Base-by-base conservation (phyloP, 805 yeast species). In the Clavispora vitiphila region DNA sequence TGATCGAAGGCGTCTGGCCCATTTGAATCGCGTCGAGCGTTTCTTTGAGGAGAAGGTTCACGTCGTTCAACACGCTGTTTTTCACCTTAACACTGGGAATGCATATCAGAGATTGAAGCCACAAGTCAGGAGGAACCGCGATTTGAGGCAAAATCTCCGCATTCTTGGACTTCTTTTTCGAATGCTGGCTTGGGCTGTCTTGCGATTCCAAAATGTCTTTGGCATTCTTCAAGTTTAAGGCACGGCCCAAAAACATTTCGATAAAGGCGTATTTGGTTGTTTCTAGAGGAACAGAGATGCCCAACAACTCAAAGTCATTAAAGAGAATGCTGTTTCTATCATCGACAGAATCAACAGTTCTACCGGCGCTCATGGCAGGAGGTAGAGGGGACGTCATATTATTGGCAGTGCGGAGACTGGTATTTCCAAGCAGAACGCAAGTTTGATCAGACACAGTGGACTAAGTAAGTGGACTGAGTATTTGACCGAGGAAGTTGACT, bases 91-190 rank as follows among this genome's bases (percentile, higher is more conserved):
- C 46, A 41, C 66, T 64, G 26, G 56, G 54, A 37, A 69, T 54
- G 12, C 43, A 42, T 8, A 67, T 54, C 9, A 61, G 63, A 16
- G 61, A 62, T 24, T 50, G 46, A 23, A 62, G 49, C 74, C 74
- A 69, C 18, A 66, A 44, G 44, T 69, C 72, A 18, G 41, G 42
- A 4, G 74, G 73, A 9, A 69, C 51, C 2, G 52, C 48, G 2
- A 69, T 51, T 29, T 57, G 62, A 20, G 69, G 67, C 27, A 69
- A 42, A 14, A 66, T 49, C 35, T 66, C 71, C 12, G 46, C 42
- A 9, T 49, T 42, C 21, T 32, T 23, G 16, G 23, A 8, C 20
- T 10, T 35, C 35, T 26, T 31, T 14, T 22, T n/a, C 35, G 16
- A 31, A 23, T 10, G 38, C 27, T n/a, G 18, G 36, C 31, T 21